Percentiles rank a stretch among this genome's conserved stretches.
These are phyloP conservation scores for Gossypium australe DNA, from an alignment of 345 rosid species.

Conservation along the genomic window DNA sequence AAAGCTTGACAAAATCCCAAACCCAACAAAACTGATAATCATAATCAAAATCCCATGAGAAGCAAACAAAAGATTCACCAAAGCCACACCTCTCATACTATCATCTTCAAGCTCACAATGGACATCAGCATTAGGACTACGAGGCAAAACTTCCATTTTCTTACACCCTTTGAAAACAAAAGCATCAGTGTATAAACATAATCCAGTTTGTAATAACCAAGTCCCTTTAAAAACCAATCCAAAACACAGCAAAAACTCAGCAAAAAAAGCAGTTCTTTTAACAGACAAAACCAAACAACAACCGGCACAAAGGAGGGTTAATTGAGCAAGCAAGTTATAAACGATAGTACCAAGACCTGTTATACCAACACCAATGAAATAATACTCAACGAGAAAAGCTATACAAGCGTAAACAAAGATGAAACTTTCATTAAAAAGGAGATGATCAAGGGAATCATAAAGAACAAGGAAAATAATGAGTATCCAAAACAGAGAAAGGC, in stretches of 20 bases:
- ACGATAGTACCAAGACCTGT: conserved; percentile 32
- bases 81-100: conserved; percentile 44
- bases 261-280: conserved; percentile 41
- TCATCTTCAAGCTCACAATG: conserved; percentile 53
- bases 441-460: conserved; percentile 25
- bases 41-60: conserved; percentile 39
- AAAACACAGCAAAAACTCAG: conserved; percentile 40
- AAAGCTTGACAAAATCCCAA: conserved; percentile 33
- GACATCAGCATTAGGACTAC: conserved; percentile 28
- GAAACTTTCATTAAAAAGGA: conserved; percentile 25
- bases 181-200: conserved; percentile 40
- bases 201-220: conserved; percentile 52
- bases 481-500: conserved; percentile 42
- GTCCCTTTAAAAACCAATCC: conserved; percentile 49
- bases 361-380: conserved; percentile 34
- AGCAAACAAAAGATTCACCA: conserved; percentile 51
- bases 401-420: conserved; percentile 28
- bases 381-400: conserved; percentile 40
- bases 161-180: conserved; percentile 43
- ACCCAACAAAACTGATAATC: conserved; percentile 26
- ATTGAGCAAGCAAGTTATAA: conserved; percentile 31
- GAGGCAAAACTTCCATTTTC: conserved; percentile 23
- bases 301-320: conserved; percentile 41
- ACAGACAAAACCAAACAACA: conserved; percentile 50
- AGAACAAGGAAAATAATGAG: conserved; percentile 30